These are phyloP conservation scores for Myotisia sp. DNA, from an alignment of 2,329 filamentous ascomycete genomes.

Conservation along the genomic window DNA sequence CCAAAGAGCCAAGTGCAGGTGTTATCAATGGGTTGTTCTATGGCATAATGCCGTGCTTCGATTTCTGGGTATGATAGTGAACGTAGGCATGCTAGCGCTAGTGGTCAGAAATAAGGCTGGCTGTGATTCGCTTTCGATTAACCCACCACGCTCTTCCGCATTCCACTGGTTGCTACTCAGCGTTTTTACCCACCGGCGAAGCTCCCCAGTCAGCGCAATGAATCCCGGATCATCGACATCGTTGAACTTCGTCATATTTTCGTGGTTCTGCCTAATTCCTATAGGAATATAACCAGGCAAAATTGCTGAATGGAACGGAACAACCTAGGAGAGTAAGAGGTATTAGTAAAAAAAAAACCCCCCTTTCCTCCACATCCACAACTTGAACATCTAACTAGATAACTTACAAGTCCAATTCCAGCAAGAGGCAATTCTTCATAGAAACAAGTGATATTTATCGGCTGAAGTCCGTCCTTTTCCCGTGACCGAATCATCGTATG, in stretches of 20 bases:
- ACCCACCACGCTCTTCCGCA: too few species aligned
- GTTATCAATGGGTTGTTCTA: too few species aligned
- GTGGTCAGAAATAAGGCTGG: too few species aligned
- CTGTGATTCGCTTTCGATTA: too few species aligned
- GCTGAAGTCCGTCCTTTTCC: neutral
- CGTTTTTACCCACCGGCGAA: neutral
- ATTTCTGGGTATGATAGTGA: too few species aligned
- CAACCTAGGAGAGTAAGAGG: neutral
- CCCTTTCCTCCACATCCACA: neutral
- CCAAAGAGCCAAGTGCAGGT: too few species aligned
- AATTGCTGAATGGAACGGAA: neutral
- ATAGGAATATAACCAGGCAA: neutral
- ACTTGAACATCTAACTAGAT: neutral
- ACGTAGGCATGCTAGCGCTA: too few species aligned
- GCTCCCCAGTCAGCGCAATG: neutral
- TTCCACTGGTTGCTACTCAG: too few species aligned
- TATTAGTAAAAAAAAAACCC: too few species aligned
- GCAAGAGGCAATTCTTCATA: neutral
- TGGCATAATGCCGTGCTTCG: too few species aligned
- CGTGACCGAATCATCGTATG: neutral
- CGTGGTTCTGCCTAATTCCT: neutral
- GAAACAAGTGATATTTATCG: conserved; percentile 1
- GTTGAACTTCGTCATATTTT: neutral
- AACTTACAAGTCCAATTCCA: neutral
- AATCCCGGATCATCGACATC: neutral